Evolutionary conservation across 2,329 filamentous ascomycete species (phyloP).

Genomic region (Aureobasidium musti): DNA sequence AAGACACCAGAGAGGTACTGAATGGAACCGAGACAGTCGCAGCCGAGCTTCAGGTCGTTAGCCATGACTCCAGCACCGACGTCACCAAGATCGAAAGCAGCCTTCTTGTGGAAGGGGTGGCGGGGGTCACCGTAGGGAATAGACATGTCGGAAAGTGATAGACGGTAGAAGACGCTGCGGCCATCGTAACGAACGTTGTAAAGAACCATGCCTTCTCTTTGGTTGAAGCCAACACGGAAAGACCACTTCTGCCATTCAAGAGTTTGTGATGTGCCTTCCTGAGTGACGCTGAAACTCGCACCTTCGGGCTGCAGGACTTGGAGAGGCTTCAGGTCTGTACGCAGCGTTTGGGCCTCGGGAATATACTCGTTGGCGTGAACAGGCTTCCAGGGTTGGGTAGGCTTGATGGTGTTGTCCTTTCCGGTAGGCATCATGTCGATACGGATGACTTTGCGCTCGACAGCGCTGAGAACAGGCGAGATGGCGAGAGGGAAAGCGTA

Average conservation of each 20-base stretch:
- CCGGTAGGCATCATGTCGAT: constrained; percentile 71
- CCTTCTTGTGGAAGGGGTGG: constrained; percentile 68
- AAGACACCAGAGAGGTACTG: constrained; percentile 65
- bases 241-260: constrained; percentile 68
- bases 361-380: constrained; percentile 66
- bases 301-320: constrained; percentile 67
- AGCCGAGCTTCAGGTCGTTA: constrained; percentile 69
- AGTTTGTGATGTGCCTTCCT: constrained; percentile 56
- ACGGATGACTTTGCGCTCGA: constrained; percentile 64
- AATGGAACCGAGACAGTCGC: constrained; percentile 70
- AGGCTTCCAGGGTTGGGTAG: constrained; percentile 59
- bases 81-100: constrained; percentile 70
- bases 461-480: constrained; percentile 66
- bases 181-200: constrained; percentile 59
- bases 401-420: constrained; percentile 59
- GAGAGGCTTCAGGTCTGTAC: constrained; percentile 64
- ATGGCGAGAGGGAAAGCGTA: constrained; percentile 69
- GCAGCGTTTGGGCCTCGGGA: constrained; percentile 61
- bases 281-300: constrained; percentile 59
- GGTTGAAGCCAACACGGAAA: constrained; percentile 63
- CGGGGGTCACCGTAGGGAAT: constrained; percentile 65
- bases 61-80: constrained; percentile 66
- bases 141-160: constrained; percentile 68
- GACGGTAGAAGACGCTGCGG: constrained; percentile 66
- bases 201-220: constrained; percentile 66